Evolutionary conservation across 371 early-diverging fungal genomes (phyloP).

Genomic region (Fennellomyces sp.): DNA sequence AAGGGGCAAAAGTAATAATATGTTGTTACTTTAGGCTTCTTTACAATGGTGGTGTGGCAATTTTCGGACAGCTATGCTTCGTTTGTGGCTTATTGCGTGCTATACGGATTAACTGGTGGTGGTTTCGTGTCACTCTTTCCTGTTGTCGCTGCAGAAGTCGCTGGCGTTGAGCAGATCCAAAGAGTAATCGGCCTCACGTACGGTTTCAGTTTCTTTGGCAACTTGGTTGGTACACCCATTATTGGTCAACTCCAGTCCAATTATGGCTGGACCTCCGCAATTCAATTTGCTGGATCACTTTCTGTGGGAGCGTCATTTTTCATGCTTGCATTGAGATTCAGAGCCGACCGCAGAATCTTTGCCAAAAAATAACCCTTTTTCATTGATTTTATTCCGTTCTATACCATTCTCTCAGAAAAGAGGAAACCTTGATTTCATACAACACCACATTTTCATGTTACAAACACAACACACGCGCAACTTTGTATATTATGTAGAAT

Average conservation of each 20-base stretch:
- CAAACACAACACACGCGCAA: too few relatives aligned
- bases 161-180: slow-evolving; percentile 46
- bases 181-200: slow-evolving; percentile 44
- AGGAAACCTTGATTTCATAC: too few relatives aligned
- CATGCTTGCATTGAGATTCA: slow-evolving; percentile 17
- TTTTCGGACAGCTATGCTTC: slow-evolving; percentile 28
- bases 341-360: background rate
- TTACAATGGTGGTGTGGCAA: slow-evolving; percentile 8
- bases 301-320: slow-evolving; percentile 33
- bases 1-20: too few relatives aligned
- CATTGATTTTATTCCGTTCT: too few relatives aligned
- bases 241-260: slow-evolving; percentile 43
- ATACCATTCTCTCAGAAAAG: too few relatives aligned
- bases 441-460: too few relatives aligned
- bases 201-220: slow-evolving; percentile 41
- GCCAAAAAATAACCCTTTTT: background rate
- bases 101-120: slow-evolving; percentile 62
- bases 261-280: slow-evolving; percentile 47
- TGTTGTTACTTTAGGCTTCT: slow-evolving; percentile 9
- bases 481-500: too few relatives aligned
- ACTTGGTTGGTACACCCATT: slow-evolving; percentile 47
- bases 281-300: slow-evolving; percentile 53
- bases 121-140: slow-evolving; percentile 52
- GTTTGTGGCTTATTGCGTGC: slow-evolving; percentile 38
- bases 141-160: slow-evolving; percentile 50